Evolutionary conservation across 352 stramenopile genomes (phyloP).

Genomic region (Pythium insidiosum): DNA sequence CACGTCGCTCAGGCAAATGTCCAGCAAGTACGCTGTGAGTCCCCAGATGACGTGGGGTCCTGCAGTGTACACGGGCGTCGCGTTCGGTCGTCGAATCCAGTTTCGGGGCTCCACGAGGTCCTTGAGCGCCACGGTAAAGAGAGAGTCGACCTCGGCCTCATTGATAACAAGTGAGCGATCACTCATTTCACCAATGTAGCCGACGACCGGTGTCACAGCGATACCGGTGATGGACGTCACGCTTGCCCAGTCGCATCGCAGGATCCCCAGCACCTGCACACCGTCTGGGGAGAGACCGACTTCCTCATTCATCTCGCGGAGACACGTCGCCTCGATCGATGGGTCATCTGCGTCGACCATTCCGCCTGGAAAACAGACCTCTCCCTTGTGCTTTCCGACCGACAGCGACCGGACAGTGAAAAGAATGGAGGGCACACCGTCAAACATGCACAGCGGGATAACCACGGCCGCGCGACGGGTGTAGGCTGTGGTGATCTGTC

Average conservation of each 20-base stretch:
- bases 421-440: slow-evolving; percentile 92
- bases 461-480: slow-evolving; percentile 90
- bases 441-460: slow-evolving; percentile 95
- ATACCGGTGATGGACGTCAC: slow-evolving; percentile 94
- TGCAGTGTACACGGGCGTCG: slow-evolving; percentile 91
- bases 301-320: slow-evolving; percentile 98
- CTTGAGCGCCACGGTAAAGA: slow-evolving; percentile 92
- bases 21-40: slow-evolving; percentile 93
- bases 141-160: slow-evolving; percentile 92
- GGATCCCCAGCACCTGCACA: slow-evolving; percentile 91
- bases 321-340: slow-evolving; percentile 94
- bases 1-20: slow-evolving; percentile 79
- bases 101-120: slow-evolving; percentile 82
- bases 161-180: slow-evolving; percentile 90
- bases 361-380: slow-evolving; percentile 96
- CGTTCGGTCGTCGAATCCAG: slow-evolving; percentile 72
- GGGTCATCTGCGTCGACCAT: slow-evolving; percentile 90
- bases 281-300: slow-evolving; percentile 80
- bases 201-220: slow-evolving; percentile 96
- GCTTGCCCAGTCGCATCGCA: slow-evolving; percentile 95
- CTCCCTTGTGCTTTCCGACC: slow-evolving; percentile 91
- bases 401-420: slow-evolving; percentile 92
- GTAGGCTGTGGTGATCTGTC: slow-evolving; percentile 91
- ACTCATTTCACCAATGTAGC: slow-evolving; percentile 92
- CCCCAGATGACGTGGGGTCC: slow-evolving; percentile 95